A percentile compares a stretch with the other conserved stretches of the same genome.
These are phyloP conservation scores for Anthracocystis setariae DNA, from an alignment of 1,284 basidiomycete species.

Conservation along the genomic window DNA sequence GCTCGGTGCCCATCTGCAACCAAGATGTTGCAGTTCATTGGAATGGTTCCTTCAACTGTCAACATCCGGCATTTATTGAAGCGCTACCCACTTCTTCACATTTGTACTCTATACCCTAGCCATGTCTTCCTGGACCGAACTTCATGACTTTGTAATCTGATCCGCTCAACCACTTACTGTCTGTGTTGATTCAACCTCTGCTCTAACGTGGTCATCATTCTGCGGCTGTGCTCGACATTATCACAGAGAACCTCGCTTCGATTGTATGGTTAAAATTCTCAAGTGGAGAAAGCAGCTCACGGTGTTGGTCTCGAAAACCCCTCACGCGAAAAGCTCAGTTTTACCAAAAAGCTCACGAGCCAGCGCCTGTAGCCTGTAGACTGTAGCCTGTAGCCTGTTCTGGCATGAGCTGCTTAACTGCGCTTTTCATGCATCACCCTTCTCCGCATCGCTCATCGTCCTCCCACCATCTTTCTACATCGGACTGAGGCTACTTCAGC, in stretches of 20 bases:
- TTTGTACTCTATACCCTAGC: conserved; percentile 8
- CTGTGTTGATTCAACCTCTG: background rate
- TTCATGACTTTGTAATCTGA: background rate
- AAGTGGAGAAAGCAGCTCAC: background rate
- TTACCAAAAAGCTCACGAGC: conserved; percentile 1
- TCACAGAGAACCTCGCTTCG: too few species aligned
- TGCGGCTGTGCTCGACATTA: too few species aligned
- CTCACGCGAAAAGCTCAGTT: conserved; percentile 10
- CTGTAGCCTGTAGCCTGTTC: background rate
- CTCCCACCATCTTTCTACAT: background rate
- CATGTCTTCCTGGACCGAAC: background rate
- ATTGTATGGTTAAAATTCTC: background rate
- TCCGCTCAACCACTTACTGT: background rate
- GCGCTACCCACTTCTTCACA: background rate
- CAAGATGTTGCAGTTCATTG: background rate
- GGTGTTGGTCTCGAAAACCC: background rate
- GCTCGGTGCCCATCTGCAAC: too few species aligned
- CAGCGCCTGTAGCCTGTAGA: background rate
- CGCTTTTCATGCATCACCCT: conserved; percentile 4
- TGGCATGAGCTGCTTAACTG: conserved; percentile 3
- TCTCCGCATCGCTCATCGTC: conserved; percentile 1
- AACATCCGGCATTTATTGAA: too few species aligned
- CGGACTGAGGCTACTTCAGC: background rate
- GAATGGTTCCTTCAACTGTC: background rate
- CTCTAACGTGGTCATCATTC: too few species aligned